Percentiles rank a stretch among this genome's conserved stretches.
phyloP scores from a whole-genome alignment of 1,284 basidiomycete genomes.

The Xerocomus minutiporus region DNA sequence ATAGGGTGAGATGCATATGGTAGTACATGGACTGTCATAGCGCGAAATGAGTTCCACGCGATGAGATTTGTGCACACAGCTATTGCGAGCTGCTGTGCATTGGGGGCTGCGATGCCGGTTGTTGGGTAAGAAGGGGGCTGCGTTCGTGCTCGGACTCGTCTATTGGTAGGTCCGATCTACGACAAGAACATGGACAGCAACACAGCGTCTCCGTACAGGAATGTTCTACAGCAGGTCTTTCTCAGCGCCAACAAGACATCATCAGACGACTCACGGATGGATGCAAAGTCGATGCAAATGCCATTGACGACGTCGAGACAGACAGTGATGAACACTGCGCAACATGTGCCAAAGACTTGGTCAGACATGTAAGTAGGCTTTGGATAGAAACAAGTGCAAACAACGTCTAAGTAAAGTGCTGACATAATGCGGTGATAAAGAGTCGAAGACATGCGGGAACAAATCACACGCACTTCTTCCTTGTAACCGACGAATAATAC shows the following conservation, averaged over 20 bases:
- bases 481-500: constrained; percentile 3
- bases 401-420: not conserved
- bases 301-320: constrained; percentile 26
- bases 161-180: not conserved
- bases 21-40: too few relatives aligned
- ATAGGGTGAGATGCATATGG: too few relatives aligned
- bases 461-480: constrained; percentile 1
- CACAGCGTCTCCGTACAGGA: constrained; percentile 26
- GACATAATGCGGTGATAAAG: constrained; percentile 10
- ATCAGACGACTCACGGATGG: constrained; percentile 16
- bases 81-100: constrained; percentile 14
- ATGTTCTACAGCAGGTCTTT: constrained; percentile 13
- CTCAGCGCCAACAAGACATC: not conserved
- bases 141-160: constrained; percentile 17
- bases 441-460: not conserved
- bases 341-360: constrained; percentile 22
- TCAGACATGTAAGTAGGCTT: constrained; percentile 14
- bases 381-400: too few relatives aligned
- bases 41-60: too few relatives aligned
- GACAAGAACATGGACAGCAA: constrained; percentile 17
- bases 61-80: too few relatives aligned
- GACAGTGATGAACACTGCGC: constrained; percentile 11
- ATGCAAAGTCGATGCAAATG: constrained; percentile 22
- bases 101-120: constrained; percentile 22
- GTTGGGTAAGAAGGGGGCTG: constrained; percentile 23